Evolutionary conservation across 1,139 yeast species (phyloP).

Genomic region (Candida sanyaensis): DNA sequence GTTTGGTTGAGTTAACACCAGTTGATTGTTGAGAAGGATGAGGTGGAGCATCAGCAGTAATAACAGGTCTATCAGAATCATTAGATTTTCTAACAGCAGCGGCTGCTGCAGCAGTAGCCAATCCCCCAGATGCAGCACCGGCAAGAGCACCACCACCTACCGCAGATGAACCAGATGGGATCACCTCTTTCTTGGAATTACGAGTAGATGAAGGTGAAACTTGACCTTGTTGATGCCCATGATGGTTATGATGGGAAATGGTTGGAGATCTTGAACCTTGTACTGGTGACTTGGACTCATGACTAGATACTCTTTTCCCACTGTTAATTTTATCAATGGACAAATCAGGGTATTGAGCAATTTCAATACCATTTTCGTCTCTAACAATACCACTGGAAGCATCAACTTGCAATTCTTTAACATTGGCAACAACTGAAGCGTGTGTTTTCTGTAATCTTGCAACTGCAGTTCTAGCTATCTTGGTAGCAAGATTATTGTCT

Average conservation of each 20-base stretch:
- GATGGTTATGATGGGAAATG: background rate
- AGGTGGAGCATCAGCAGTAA: background rate
- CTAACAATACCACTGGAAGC: slow-evolving; percentile 32
- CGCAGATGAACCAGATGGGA: background rate
- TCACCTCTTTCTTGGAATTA: background rate
- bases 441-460: slow-evolving; percentile 24
- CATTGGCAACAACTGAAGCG: slow-evolving; percentile 25
- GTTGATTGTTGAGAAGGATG: background rate
- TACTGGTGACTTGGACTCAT: background rate
- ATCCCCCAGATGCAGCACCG: slow-evolving; percentile 10
- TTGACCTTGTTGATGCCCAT: background rate
- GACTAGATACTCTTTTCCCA: background rate
- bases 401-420: slow-evolving; percentile 32
- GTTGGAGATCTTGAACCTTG: background rate
- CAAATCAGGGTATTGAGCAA: slow-evolving; percentile 16
- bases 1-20: background rate
- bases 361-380: slow-evolving; percentile 28
- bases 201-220: background rate
- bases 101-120: slow-evolving; percentile 11
- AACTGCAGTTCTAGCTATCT: slow-evolving; percentile 33
- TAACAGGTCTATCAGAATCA: background rate
- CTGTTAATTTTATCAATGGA: slow-evolving; percentile 8
- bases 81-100: background rate
- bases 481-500: slow-evolving; percentile 28
- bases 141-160: slow-evolving; percentile 10